Evolutionary conservation across 1,139 yeast species (phyloP), one percentile per base, ranked within the genome.

Genomic region (Yamadazyma epiphylla): DNA sequence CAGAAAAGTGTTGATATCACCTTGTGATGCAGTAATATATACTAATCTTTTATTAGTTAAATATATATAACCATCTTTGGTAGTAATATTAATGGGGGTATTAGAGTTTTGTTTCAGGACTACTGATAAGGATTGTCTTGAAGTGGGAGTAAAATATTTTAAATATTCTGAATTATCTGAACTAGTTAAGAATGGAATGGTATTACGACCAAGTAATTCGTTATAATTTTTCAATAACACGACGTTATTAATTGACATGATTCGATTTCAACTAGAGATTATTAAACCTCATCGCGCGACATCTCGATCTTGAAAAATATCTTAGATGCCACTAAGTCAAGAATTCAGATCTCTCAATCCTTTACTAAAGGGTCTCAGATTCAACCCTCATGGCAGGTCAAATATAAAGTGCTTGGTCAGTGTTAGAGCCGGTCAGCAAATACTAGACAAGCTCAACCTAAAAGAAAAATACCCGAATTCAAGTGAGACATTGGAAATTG

Each of bases 401-500:
- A 28, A 39, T 3, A 24, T 40, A 10, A 44, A 38, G 27, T 37
- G 53, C 27, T 33, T 62, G 6, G 39, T 43, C 3, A 39, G 49
- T 17, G 57, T 62, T 3, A 39, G 37, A 9, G 39, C 49, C 10
- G 60, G 67, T 35, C 72, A 66, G 42, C 37, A 41, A 13, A 55
- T 77, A 15, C 35, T 78, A 4, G 70, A 74, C 25, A 61, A 55
- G 33, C 46, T 75, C 13, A 46, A 66, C 16, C 53, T 78, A 32
- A 53, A 52, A 22, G 34, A 51, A 4, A 56, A 60, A 24, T 80
- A 77, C 42, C 61, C 69, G 4, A 45, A 61, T 31, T 49, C 64
- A 6, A 29, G 51, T n/a, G 51, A 61, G 12, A 22, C 36, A 5
- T 58, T 80, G 12, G 77, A 81, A 33, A 71, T 86, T 3, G 48